Base-by-base conservation (phyloP, 2,329 filamentous ascomycete species). In the Cladosporium sp. region DNA sequence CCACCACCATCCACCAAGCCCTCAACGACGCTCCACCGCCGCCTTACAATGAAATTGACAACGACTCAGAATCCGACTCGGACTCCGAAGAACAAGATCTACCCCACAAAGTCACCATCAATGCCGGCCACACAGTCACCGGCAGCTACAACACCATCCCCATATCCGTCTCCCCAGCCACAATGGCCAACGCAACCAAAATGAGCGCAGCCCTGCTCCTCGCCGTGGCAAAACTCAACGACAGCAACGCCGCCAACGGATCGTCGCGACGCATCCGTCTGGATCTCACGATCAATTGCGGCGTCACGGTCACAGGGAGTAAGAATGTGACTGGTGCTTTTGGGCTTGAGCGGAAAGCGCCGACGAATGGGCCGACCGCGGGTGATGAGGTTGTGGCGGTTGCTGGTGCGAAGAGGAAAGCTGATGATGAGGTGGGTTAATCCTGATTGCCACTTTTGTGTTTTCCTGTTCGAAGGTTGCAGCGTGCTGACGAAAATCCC, bases 111-210 rank as follows among this genome's bases (percentile, higher is more conserved):
- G 68, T 84, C 44, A 71, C 70, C 15, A 78, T 85, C 70, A 77
- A 78, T 62, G 75, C 78, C 15, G 74, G 77, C 0, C 67, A 83
- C 64, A 71, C 64, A 59, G 71, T 84, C 62, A 68, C 70, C 36
- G 77, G 76, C 60, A 73, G 74, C 67, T 72, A 77, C 67, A 85
- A 84, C 67, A 65, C 80, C 49, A 68, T 82, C 45, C 75, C 76
- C 19, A 66, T 81, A 17, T 66, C 81, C 19, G 12, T 32, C 3
- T 64, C 70, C 0, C 65, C 73, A 3, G 52, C 68, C 10, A 32
- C 61, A 3, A 59, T 69, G 4, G 72, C 75, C 4, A 70, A 73
- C 72, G 78, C 66, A 66, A 73, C 64, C 63, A 71, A 57, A 72
- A 62, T 83, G 59, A 75, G 78, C 9, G 67, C 71, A 7, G 72